Conservation (phyloP, 768 basidiomycete genomes). For the Mycena venus region DNA sequence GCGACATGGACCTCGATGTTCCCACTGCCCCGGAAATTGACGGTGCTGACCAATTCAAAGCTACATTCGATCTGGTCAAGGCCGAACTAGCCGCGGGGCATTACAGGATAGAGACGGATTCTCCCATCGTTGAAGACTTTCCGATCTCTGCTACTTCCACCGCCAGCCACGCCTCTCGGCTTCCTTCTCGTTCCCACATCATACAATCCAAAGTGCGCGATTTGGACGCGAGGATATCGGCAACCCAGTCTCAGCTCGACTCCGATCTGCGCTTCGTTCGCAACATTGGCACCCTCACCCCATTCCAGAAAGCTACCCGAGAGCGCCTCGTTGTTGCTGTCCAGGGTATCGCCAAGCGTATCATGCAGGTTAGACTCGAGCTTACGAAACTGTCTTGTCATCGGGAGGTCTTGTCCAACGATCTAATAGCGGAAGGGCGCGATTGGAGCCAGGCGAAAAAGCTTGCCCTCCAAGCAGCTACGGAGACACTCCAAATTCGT, state of each 20-base stretch:
- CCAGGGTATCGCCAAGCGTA: conserved; percentile 70
- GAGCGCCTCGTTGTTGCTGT: conserved; percentile 77
- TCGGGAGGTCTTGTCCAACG: conserved; percentile 78
- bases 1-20: conserved; percentile 56
- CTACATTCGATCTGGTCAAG: conserved; percentile 90
- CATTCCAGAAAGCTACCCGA: conserved; percentile 88
- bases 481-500: conserved; percentile 69
- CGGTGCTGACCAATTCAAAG: conserved; percentile 77
- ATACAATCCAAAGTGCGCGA: conserved; percentile 74
- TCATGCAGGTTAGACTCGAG: conserved; percentile 80
- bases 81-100: conserved; percentile 78
- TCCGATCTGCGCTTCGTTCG: conserved; percentile 79
- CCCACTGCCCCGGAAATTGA: conserved; percentile 69
- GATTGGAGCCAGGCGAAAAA: conserved; percentile 76
- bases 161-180: conserved; percentile 43
- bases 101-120: conserved; percentile 42
- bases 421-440: conserved; percentile 79
- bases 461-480: conserved; percentile 82
- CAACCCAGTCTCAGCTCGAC: conserved; percentile 71
- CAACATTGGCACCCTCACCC: conserved; percentile 88
- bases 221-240: conserved; percentile 70
- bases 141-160: conserved; percentile 35
- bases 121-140: conserved; percentile 33
- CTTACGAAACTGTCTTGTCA: conserved; percentile 81
- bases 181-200: conserved; percentile 68